Base-by-base conservation (phyloP, 106 monocot species). In the Agapanthus africanus region DNA sequence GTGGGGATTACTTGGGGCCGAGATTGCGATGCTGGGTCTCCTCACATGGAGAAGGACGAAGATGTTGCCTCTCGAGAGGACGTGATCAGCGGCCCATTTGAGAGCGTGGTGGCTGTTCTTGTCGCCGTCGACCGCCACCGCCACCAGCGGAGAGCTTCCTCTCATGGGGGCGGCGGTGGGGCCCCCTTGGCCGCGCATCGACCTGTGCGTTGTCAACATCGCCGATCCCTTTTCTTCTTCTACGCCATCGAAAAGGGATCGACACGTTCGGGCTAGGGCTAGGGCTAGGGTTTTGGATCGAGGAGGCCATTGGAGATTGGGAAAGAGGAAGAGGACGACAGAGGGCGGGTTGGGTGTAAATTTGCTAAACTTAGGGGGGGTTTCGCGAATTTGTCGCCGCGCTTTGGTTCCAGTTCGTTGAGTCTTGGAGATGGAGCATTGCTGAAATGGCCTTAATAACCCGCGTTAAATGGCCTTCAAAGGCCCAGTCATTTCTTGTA, bases 51-150 rank as follows among this genome's bases (percentile, higher is more conserved):
- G 67, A 63, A 88, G 76, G 33, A 69, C 54, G 71, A 88, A 88
- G 70, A 79, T 52, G 59, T 79, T 70, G 26, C 71, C 73, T 30
- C 65, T 42, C 4, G 70, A 27, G 23, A 88, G 40, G 32, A 82
- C 5, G 37, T 84, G 84, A 39, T 88, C 84, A 11, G 81, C 88
- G 19, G 88, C 88, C 88, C 88, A 88, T 42, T 79, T 84, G 31
- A 88, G 81, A 28, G 88, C 88, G 59, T 88, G 76, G 70, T 88
- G 88, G 81, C 88, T 88, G 70, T 54, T 84, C 79, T 74, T 79
- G 64, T 77, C 81, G 19, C 27, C 15, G 31, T 82, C 84, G 49
- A 88, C 49, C 4, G 88, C 88, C 37, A 88, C 88, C 19, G 74
- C 84, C 71, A 81, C 84, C 57, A 78, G 15, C 61, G 74, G 74